phyloP scores from a whole-genome alignment of 2,329 filamentous ascomycete genomes.

The Eutypa lata region DNA sequence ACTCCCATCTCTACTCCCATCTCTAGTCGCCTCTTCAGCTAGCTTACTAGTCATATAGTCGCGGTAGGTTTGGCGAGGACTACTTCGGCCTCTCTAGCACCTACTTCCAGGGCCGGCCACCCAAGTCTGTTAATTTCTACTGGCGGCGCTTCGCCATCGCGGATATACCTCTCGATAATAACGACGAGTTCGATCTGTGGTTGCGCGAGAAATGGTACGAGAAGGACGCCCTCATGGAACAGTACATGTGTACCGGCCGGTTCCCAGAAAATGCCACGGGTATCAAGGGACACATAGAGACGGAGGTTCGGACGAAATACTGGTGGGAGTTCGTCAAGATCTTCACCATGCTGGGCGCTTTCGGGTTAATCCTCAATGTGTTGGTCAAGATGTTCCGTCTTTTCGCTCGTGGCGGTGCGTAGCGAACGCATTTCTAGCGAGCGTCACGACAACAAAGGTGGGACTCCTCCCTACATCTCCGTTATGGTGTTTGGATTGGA shows the following conservation, averaged over 20 bases:
- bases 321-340: conserved; percentile 56
- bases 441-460: no score
- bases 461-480: no score
- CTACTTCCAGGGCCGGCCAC: conserved; percentile 83
- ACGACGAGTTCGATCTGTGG: conserved; percentile 78
- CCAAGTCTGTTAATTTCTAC: conserved; percentile 94
- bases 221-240: conserved; percentile 85
- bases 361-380: conserved; percentile 38
- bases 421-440: no score
- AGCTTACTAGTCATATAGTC: conserved; percentile 41
- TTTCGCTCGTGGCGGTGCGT: conserved; percentile 2
- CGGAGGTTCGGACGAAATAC: conserved; percentile 51
- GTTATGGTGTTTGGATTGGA: no score
- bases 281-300: conserved; percentile 52
- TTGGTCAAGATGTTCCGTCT: conserved; percentile 20
- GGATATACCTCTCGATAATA: conserved; percentile 76
- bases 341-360: conserved; percentile 46
- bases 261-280: conserved; percentile 68
- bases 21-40: neutral
- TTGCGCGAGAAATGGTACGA: conserved; percentile 83
- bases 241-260: conserved; percentile 71
- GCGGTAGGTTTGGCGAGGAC: conserved; percentile 82
- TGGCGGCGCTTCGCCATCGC: conserved; percentile 83
- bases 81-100: conserved; percentile 84
- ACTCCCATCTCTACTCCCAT: conserved; percentile 22